Conservation (phyloP, 495 filamentous ascomycete genomes). For the Daldinia bambusicola region DNA sequence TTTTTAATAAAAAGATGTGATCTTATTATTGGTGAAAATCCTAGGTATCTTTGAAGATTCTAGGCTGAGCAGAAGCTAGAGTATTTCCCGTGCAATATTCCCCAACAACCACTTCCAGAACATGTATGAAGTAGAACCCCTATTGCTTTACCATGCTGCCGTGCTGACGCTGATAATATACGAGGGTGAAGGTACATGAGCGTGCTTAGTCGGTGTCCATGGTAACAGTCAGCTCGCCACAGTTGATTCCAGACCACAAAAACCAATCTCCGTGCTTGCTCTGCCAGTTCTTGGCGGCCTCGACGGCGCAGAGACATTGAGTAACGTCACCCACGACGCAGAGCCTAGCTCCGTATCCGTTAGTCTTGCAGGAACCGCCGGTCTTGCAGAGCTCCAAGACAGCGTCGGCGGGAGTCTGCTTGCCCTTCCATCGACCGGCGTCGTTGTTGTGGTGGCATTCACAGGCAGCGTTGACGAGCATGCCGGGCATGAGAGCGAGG, state of each 20-base stretch:
- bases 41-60: no score
- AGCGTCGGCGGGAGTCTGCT: background rate
- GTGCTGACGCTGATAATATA: no score
- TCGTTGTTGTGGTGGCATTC: background rate
- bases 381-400: background rate
- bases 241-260: background rate
- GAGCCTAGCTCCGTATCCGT: background rate
- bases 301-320: background rate
- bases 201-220: background rate
- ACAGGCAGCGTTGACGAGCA: background rate
- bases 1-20: no score
- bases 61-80: no score
- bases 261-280: conserved; percentile 5
- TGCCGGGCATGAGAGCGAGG: background rate
- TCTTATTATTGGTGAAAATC: no score
- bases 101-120: no score
- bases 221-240: background rate
- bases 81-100: no score
- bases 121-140: no score
- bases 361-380: background rate
- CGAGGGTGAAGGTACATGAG: background rate
- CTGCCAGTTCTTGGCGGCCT: background rate
- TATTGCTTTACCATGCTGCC: no score
- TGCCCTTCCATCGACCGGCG: conserved; percentile 1
- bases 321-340: background rate